A percentile compares a stretch with the other conserved stretches of the same genome.
phyloP scores from a whole-genome alignment of 1,284 basidiomycete species.

The Wallemia mellicola region DNA sequence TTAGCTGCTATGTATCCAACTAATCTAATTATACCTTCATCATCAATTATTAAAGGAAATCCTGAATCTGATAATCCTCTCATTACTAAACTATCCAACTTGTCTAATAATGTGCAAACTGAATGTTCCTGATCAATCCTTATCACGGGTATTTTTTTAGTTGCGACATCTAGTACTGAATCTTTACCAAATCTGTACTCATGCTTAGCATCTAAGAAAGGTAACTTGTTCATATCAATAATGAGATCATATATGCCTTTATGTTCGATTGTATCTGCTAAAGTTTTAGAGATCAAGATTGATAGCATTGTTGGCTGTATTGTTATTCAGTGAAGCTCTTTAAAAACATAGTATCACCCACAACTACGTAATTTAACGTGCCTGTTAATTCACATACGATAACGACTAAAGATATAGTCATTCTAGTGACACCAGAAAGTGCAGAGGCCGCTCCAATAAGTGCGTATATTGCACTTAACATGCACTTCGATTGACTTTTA shows the following conservation, averaged over 20 bases:
- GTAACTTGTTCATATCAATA: conserved; percentile 28
- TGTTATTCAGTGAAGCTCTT: conserved; percentile 63
- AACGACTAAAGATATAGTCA: conserved; percentile 49
- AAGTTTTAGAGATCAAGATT: not conserved
- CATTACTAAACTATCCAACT: not conserved
- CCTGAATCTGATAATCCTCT: not conserved
- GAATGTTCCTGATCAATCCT: not conserved
- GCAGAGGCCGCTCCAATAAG: conserved; percentile 55
- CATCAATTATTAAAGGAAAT: not conserved
- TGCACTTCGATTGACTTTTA: conserved; percentile 11
- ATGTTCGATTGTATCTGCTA: conserved; percentile 67
- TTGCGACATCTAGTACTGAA: not conserved
- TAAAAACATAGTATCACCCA: conserved; percentile 39
- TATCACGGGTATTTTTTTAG: not conserved
- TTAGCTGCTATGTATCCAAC: not conserved
- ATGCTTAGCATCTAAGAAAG: not conserved
- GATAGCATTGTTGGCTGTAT: conserved; percentile 10
- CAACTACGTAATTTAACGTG: conserved; percentile 75
- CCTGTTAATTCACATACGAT: conserved; percentile 94
- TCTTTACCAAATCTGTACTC: not conserved
- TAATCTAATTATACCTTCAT: not conserved
- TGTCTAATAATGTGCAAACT: not conserved
- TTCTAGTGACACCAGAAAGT: conserved; percentile 48
- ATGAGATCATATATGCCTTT: conserved; percentile 89
- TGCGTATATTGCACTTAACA: not conserved